These are phyloP conservation scores for Verticillium zaregamsianum DNA, from an alignment of 2,329 filamentous ascomycete species.

Conservation along the genomic window DNA sequence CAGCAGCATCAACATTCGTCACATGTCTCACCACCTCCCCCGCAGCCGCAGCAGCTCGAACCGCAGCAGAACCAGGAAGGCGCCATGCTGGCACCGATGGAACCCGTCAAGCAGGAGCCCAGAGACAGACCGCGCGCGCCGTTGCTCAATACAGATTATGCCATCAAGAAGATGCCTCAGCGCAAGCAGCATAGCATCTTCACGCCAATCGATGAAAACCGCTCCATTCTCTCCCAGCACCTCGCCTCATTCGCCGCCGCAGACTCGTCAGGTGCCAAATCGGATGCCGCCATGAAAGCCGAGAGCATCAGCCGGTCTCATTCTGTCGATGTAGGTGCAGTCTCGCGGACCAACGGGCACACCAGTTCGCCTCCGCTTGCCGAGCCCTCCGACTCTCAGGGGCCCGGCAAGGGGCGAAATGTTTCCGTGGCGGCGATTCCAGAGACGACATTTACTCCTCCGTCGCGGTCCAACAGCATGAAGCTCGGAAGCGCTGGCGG, in stretches of 20 bases:
- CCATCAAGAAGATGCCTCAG: constrained; percentile 62
- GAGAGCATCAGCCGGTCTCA: constrained; percentile 47
- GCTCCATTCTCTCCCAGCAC: constrained; percentile 83
- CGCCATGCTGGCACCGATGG: constrained; percentile 46
- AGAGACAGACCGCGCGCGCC: constrained; percentile 41
- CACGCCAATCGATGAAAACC: constrained; percentile 91
- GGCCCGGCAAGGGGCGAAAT: constrained; percentile 36
- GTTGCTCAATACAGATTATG: constrained; percentile 44
- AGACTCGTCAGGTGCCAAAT: constrained; percentile 31
- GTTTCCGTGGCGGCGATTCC: constrained; percentile 58
- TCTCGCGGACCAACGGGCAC: constrained; percentile 43
- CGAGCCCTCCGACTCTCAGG: constrained; percentile 39
- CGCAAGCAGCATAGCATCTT: constrained; percentile 91
- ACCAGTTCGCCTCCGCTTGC: constrained; percentile 54
- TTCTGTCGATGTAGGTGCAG: constrained; percentile 59
- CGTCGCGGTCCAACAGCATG: constrained; percentile 69
- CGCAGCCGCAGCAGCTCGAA: constrained; percentile 33
- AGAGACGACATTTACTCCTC: constrained; percentile 63
- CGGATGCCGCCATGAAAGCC: constrained; percentile 16
- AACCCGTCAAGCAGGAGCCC: constrained; percentile 42
- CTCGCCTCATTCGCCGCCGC: constrained; percentile 60
- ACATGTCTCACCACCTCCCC: constrained; percentile 50
- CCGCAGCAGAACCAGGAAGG: constrained; percentile 36
- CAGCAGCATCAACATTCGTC: constrained; percentile 44
- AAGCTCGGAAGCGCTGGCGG: constrained; percentile 19